Base-by-base conservation (phyloP, 169 alveolate species). In the Cystoisospora suis region DNA sequence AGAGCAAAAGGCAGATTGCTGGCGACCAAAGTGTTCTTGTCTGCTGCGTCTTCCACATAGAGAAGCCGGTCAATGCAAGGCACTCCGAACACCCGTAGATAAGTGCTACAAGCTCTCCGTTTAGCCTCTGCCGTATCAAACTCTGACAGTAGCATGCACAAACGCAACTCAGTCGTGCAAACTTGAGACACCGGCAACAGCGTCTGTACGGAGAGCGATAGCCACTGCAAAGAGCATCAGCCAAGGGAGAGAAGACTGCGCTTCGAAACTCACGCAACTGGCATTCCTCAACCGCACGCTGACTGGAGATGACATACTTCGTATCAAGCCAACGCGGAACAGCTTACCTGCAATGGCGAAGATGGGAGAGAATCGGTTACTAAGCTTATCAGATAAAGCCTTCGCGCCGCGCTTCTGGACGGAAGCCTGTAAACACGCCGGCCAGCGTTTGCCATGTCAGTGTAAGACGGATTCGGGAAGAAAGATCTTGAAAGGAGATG, bases 21-120 rank as follows among this genome's bases (percentile, higher is more conserved):
- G 23, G 92, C 92, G 17, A 89, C 77, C 0, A 89, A 89, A 38
- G 92, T 89, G n/a, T 70, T 89, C 79, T 80, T 77, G 46, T 77
- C 92, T 72, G 92, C 92, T 7, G 92, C 92, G 49, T 89, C 92
- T 49, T 89, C 92, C 32, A 87, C 89, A 46, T 89, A 89, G 44
- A 89, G 89, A 65, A 89, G 86, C 17, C 92, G 92, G 83, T 89
- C 92, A 45, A 89, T 61, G 92, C 92, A 89, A 29, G 92, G 92
- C 47, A 89, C 92, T 56, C 92, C 92, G 75, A 89, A 89, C 38
- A 87, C 49, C 53, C 92, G 92, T 32, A 89, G 92, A 38, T 79
- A 89, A 0, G 92, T 79, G 86, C 89, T 59, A 86, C 92, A 89
- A 3, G 92, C 92, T 0, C 61, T 49, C 20, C 59, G 85, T 40